Conservation (phyloP, 495 filamentous ascomycete genomes). For the Hypoxylon subgilvum region DNA sequence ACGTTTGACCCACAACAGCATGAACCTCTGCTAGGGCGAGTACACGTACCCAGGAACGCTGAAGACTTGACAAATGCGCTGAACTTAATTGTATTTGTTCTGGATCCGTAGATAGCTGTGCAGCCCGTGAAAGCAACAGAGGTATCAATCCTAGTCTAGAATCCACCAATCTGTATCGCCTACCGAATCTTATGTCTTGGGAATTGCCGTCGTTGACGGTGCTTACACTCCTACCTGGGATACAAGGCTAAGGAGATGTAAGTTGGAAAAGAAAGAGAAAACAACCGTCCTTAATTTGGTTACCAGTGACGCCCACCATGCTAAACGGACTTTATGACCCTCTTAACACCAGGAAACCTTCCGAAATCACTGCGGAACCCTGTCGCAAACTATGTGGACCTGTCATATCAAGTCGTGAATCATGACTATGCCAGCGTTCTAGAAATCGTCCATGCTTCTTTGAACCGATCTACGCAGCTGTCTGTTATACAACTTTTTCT, state of each 20-base stretch:
- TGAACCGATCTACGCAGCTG: conserved; percentile 70
- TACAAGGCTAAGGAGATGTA: conserved; percentile 7
- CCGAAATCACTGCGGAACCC: conserved; percentile 7
- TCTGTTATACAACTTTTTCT: conserved; percentile 82
- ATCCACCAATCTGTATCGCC: conserved; percentile 14
- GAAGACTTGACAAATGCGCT: neutral
- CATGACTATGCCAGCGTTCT: neutral
- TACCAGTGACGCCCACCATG: conserved; percentile 11
- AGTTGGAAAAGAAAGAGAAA: no score
- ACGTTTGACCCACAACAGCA: no score
- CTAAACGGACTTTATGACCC: neutral
- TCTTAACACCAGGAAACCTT: neutral
- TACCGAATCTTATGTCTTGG: conserved; percentile 18
- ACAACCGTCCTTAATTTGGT: conserved; percentile 7
- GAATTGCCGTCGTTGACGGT: conserved; percentile 2
- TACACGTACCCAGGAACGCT: no score
- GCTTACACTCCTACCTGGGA: neutral
- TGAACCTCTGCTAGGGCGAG: no score
- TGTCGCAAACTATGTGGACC: neutral
- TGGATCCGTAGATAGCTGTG: conserved; percentile 1
- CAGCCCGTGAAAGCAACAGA: conserved; percentile 27
- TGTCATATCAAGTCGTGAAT: neutral
- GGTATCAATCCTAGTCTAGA: conserved; percentile 40
- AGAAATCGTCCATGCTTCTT: conserved; percentile 58
- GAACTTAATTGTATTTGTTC: conserved; percentile 11